Evolutionary conservation across 441 rosid species (phyloP).

Genomic region (Geranium incanum): DNA sequence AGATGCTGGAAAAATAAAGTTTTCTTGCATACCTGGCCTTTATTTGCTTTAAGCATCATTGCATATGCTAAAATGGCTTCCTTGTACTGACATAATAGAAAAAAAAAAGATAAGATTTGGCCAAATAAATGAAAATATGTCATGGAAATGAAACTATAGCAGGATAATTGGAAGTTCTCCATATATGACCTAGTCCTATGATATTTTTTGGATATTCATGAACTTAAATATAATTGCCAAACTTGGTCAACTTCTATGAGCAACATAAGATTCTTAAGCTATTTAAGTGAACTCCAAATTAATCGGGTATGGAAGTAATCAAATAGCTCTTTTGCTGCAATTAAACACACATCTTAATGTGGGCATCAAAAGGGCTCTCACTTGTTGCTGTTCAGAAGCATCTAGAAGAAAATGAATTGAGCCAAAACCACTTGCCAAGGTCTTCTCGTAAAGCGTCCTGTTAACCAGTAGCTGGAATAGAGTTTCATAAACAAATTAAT

Average conservation of each 20-base stretch:
- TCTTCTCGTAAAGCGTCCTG: constrained; percentile 90
- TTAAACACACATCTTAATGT: constrained; percentile 15
- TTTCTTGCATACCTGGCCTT: constrained; percentile 48
- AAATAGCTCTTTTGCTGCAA: neutral
- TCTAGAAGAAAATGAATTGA: constrained; percentile 91
- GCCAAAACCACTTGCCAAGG: constrained; percentile 95
- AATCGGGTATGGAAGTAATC: neutral
- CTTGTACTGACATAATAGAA: constrained; percentile 58
- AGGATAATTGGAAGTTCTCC: neutral
- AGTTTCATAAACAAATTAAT: constrained; percentile 18
- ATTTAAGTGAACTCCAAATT: neutral
- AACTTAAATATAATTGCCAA: neutral
- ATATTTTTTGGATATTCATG: neutral
- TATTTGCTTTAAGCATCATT: constrained; percentile 59
- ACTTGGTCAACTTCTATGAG: neutral
- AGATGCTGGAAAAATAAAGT: neutral
- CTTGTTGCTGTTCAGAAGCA: constrained; percentile 95
- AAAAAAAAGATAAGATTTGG: neutral
- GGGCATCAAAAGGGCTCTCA: constrained; percentile 26
- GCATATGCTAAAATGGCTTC: constrained; percentile 87
- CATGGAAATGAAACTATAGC: neutral
- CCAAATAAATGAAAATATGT: constrained; percentile 2
- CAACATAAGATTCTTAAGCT: too few species aligned
- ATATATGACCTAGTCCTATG: neutral
- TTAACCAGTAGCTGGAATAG: constrained; percentile 72